These are phyloP conservation scores for Daldinia eschscholtzii DNA, from an alignment of 2,329 filamentous ascomycete genomes.

Conservation along the genomic window DNA sequence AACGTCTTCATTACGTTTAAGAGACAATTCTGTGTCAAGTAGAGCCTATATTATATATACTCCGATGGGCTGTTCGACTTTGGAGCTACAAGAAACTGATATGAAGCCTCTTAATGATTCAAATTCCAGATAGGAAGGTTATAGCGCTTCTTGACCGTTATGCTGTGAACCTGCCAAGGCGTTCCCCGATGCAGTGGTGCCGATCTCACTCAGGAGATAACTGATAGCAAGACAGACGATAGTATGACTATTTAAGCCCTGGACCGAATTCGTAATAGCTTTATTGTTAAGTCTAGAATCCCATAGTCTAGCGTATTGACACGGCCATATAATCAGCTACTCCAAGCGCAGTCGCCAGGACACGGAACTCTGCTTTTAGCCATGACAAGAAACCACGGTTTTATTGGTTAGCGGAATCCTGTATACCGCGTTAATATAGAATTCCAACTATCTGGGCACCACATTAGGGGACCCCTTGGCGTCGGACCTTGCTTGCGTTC, in stretches of 20 bases:
- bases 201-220: constrained; percentile 2
- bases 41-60: neutral
- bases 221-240: constrained; percentile 10
- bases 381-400: constrained; percentile 14
- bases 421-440: constrained; percentile 25
- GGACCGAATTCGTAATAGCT: constrained; percentile 13
- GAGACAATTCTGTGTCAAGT: neutral
- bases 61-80: neutral
- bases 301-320: constrained; percentile 1
- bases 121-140: constrained; percentile 20
- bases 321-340: constrained; percentile 17
- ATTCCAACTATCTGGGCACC: constrained; percentile 24
- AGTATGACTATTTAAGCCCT: constrained; percentile 12
- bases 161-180: constrained; percentile 12
- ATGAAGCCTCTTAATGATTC: neutral
- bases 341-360: constrained; percentile 23
- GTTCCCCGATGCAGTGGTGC: constrained; percentile 13
- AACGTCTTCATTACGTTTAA: neutral
- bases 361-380: constrained; percentile 37
- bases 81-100: neutral
- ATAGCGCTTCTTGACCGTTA: neutral
- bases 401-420: constrained; percentile 18
- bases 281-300: constrained; percentile 26
- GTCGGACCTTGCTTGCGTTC: neutral
- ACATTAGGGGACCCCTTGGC: constrained; percentile 9